Evolutionary conservation across 305 asterid genomes (phyloP), one percentile per base, ranked within the genome.

Genomic region (Fraxinus sp.): DNA sequence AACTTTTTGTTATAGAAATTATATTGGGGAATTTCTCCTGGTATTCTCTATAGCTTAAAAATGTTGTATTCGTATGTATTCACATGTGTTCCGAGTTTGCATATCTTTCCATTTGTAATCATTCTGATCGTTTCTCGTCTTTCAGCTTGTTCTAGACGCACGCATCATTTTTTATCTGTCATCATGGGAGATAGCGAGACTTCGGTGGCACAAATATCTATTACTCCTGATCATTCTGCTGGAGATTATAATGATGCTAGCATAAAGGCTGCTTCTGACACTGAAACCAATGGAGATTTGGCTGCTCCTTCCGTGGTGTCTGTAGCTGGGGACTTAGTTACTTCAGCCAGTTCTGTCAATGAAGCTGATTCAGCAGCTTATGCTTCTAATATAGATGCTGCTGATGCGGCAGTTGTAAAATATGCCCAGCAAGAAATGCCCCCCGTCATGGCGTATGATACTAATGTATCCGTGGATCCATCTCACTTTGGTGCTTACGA

Each of bases 111-210:
- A 28, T 30, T 68, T 0, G 16, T 7, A 62, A 10, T 13, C 36
- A 68, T 30, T 68, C 4, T 68, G 74, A 68, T 11, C 1, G 7
- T 13, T 68, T 68, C n/a, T 26, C 4, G 39, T 14, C 74, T 28
- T 68, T 28, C 74, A 68, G 39, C 37, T 28, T 28, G 84, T 76
- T 78, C 52, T 1, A 30, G 55, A 57, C 74, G 77, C 83, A 81
- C 78, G 35, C 77, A 55, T 52, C 18, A n/a, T 87, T 59, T 70
- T 66, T 79, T 74, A 41, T 74, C 39, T 35, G 52, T 68, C 28
- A 66, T 49, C 62, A 90, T 89, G 92, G 94, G 88, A 26, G 97
- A 93, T 73, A 88, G 90, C 81, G 89, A 87, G 83, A 84, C 90
- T 77, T 84, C 87, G 85, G 85, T 87, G 79, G 88, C 89, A 33